A percentile compares a stretch with the other conserved stretches of the same genome.
These are phyloP conservation scores for Bryoerythrophyllum caledonicum DNA, from an alignment of 225 moss, liverwort and hornwort species.

Conservation along the genomic window DNA sequence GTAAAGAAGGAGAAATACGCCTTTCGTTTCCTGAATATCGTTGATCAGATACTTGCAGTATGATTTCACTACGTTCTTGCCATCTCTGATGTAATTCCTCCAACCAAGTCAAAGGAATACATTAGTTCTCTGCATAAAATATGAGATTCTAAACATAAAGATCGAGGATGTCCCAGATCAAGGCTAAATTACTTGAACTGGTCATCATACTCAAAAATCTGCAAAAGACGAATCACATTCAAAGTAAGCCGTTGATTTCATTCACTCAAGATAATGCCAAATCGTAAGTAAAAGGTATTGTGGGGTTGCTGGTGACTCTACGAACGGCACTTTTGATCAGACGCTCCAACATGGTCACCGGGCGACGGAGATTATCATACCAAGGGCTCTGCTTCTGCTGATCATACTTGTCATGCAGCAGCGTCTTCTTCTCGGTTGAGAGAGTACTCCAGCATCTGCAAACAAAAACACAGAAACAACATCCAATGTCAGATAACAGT, in stretches of 20 bases:
- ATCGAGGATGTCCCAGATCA: background rate
- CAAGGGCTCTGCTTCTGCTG: conserved; percentile 93
- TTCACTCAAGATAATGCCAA: too few species aligned
- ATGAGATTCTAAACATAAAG: background rate
- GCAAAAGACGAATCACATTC: conserved; percentile 30
- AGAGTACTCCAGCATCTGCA: conserved; percentile 52
- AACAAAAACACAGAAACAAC: background rate
- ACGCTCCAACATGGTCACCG: conserved; percentile 76
- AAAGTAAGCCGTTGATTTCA: too few species aligned
- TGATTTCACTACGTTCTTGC: conserved; percentile 86
- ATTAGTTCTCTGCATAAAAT: background rate
- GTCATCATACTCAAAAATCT: conserved; percentile 97
- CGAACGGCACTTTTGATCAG: conserved; percentile 87
- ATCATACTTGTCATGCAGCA: conserved; percentile 86
- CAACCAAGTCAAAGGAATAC: conserved; percentile 5
- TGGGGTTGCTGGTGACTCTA: conserved; percentile 96
- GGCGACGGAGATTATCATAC: conserved; percentile 96
- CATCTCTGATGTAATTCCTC: conserved; percentile 78
- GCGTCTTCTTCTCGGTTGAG: conserved; percentile 73
- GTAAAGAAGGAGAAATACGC: conserved; percentile 74
- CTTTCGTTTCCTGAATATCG: conserved; percentile 97
- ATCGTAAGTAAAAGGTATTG: conserved; percentile 37
- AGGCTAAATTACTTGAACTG: conserved; percentile 70
- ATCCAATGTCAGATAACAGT: background rate
- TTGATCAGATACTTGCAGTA: conserved; percentile 93